Evolutionary conservation across 2,329 filamentous ascomycete species (phyloP).

Genomic region (Ophiostoma piceae): DNA sequence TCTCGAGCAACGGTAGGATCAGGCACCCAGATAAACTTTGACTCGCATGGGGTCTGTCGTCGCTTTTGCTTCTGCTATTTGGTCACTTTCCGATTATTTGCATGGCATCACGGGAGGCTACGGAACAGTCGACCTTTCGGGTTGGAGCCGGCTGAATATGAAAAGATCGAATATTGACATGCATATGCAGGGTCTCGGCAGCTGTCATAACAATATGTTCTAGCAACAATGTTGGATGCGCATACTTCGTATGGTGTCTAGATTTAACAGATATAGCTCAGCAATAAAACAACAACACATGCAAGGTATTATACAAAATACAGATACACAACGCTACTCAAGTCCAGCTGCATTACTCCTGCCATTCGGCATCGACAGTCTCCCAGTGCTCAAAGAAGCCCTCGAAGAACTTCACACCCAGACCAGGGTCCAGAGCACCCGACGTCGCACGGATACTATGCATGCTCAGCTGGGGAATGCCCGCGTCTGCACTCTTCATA

Average conservation of each 20-base stretch:
- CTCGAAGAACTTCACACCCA: conserved; percentile 84
- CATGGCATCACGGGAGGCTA: background rate
- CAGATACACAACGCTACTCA: background rate
- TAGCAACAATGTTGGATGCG: too few relatives aligned
- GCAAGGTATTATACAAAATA: background rate
- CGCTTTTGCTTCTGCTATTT: background rate
- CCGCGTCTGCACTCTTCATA: conserved; percentile 77
- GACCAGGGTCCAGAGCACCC: conserved; percentile 75
- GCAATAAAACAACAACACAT: background rate
- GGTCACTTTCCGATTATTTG: background rate
- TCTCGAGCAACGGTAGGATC: background rate
- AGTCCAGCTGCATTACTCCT: conserved; percentile 18
- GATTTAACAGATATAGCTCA: background rate
- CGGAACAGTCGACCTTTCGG: background rate
- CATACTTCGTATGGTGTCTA: too few relatives aligned
- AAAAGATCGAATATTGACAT: background rate
- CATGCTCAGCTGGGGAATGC: conserved; percentile 90
- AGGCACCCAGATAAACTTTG: background rate
- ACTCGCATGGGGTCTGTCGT: background rate
- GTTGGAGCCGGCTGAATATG: background rate
- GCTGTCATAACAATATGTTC: background rate
- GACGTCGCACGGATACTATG: conserved; percentile 87
- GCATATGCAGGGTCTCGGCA: background rate
- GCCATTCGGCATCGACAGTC: conserved; percentile 75
- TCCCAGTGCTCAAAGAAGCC: conserved; percentile 85